Evolutionary conservation across 2,329 filamentous ascomycete genomes (phyloP).

Genomic region (Colletotrichum spinosum): DNA sequence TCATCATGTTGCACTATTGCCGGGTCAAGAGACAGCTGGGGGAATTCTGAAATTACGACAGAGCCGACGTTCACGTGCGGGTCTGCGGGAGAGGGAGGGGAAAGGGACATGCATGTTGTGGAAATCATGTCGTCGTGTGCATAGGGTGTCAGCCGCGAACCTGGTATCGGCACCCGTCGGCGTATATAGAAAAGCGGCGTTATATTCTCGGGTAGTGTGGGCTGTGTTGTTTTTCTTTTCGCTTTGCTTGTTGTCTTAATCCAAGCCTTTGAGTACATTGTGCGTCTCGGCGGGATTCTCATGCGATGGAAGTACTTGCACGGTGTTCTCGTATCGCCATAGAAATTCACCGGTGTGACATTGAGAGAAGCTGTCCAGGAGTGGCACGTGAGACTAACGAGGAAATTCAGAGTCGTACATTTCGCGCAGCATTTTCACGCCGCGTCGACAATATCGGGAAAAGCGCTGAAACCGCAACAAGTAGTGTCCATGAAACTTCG

Average conservation of each 20-base stretch:
- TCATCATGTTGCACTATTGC: too few relatives aligned
- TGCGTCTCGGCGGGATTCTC: too few relatives aligned
- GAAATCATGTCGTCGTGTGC: background rate
- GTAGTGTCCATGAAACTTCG: too few relatives aligned
- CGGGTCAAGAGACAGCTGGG: background rate
- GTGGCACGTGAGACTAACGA: too few relatives aligned
- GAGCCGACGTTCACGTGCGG: background rate
- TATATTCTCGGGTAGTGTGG: background rate
- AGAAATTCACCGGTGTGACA: too few relatives aligned
- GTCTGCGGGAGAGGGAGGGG: background rate
- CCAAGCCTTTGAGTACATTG: background rate
- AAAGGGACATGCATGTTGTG: background rate
- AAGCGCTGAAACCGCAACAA: too few relatives aligned
- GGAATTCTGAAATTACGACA: background rate
- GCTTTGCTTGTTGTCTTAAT: slow-evolving; percentile 4
- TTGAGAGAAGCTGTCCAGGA: too few relatives aligned
- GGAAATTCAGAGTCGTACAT: too few relatives aligned
- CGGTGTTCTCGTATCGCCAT: too few relatives aligned
- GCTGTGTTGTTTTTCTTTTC: background rate
- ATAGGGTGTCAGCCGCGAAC: background rate
- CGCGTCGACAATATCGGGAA: too few relatives aligned
- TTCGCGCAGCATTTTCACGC: too few relatives aligned
- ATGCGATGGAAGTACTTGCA: too few relatives aligned
- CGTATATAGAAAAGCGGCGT: slow-evolving; percentile 21
- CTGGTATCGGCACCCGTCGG: background rate